Evolutionary conservation across 495 filamentous ascomycete species (phyloP), one percentile per base, ranked within the genome.

Genomic region (Viridothelium virens): DNA sequence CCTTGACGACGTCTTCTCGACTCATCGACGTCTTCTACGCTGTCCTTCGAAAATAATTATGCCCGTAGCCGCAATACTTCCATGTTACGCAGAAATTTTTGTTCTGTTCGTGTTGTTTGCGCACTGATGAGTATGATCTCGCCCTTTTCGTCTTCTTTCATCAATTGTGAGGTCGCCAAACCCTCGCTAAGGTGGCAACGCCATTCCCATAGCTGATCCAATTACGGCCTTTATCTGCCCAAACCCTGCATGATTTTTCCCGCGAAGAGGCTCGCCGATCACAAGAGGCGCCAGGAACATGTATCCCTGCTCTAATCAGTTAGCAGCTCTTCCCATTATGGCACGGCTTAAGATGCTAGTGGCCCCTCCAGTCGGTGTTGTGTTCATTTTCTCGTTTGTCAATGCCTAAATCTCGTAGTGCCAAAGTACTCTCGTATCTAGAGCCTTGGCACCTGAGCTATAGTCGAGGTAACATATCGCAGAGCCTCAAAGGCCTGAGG

Each of bases 401-500:
- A 7, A 5, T 18, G 31, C 53, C 5, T 36, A 10, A 59, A 59
- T 5, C 31, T 59, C 25, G 53, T 5, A 36, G 5, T 59, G 53
- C 53, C 53, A 59, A 59, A 31, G 31, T 3, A 59, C 36, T 36
- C 14, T 59, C 11, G 1, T 31, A 31, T 33, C 18, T 36, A 7
- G 53, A 59, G 53, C 18, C 53, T 33, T 59, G 25, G 53, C 31
- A 59, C 53, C 31, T 34, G 5, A 59, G 25, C 53, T 59, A 14
- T 59, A 34, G 31, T 59, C 25, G 2, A 36, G 31, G 2, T 36
- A 36, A 3, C 11, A 14, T 59, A 34, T 7, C 11, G 53, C 53
- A 59, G 53, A 59, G 53, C 53, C 53, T 59, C 53, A 59, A 53
- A 59, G 53, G 36, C 31, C 53, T 36, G 7, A 33, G 7, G 53